Conservation (phyloP, 1,284 basidiomycete genomes). For the Wallemia hederae region DNA sequence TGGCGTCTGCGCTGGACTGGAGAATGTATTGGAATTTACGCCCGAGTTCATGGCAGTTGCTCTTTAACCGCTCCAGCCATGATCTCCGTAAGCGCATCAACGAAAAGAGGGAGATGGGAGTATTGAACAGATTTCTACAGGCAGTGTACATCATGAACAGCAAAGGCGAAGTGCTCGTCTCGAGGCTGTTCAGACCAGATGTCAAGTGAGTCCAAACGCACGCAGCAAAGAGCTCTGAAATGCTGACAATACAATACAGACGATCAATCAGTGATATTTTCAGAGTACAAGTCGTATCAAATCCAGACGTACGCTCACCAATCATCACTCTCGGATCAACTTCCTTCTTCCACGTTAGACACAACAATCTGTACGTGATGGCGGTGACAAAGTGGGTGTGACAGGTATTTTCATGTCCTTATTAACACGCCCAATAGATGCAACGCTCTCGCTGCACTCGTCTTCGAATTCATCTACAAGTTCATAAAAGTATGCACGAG, state of each 20-base stretch:
- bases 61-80: not conserved
- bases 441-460: slow-evolving; percentile 87
- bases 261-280: slow-evolving; percentile 94
- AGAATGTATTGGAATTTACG: no score
- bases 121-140: not conserved
- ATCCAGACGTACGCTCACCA: slow-evolving; percentile 79
- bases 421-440: slow-evolving; percentile 23
- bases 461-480: slow-evolving; percentile 91
- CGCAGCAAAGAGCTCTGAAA: slow-evolving; percentile 5
- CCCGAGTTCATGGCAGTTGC: not conserved
- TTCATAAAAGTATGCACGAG: slow-evolving; percentile 76
- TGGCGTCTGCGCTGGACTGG: no score
- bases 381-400: slow-evolving; percentile 78
- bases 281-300: slow-evolving; percentile 90
- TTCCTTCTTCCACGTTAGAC: slow-evolving; percentile 83
- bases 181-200: slow-evolving; percentile 67
- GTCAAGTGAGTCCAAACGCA: slow-evolving; percentile 37
- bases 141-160: slow-evolving; percentile 79
- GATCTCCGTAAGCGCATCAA: not conserved
- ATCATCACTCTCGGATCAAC: slow-evolving; percentile 94
- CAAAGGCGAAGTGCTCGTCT: slow-evolving; percentile 90
- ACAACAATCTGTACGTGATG: slow-evolving; percentile 81
- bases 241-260: slow-evolving; percentile 20
- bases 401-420: not conserved
- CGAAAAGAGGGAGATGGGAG: not conserved